These are phyloP conservation scores for Fusarium sp. DNA, from an alignment of 2,329 filamentous ascomycete genomes.

Conservation along the genomic window DNA sequence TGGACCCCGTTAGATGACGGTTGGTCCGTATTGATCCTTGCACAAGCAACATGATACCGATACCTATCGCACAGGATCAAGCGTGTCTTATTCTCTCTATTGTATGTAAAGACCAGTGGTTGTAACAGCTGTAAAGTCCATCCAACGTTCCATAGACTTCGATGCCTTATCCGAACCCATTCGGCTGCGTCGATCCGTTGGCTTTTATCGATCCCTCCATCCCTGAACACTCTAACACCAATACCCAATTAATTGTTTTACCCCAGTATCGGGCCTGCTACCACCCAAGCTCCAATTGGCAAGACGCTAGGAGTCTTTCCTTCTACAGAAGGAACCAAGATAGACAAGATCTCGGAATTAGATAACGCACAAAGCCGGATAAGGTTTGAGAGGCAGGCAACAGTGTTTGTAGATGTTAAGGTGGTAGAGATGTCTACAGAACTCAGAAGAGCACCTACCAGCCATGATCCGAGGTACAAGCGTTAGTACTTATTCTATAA, in stretches of 20 bases:
- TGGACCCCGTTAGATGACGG: slow-evolving; percentile 39
- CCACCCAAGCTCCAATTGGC: slow-evolving; percentile 8
- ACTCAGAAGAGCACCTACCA: slow-evolving; percentile 13
- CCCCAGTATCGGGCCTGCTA: slow-evolving; percentile 29
- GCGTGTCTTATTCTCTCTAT: not conserved
- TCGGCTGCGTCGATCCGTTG: slow-evolving; percentile 3
- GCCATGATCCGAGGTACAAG: slow-evolving; percentile 28
- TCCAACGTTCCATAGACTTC: not conserved
- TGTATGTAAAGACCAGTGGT: not conserved
- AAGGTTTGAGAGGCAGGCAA: not conserved
- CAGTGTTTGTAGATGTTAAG: not conserved
- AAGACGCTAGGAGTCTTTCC: slow-evolving; percentile 33
- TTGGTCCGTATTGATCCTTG: slow-evolving; percentile 33
- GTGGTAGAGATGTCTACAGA: slow-evolving; percentile 4
- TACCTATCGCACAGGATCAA: not conserved
- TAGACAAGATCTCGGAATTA: not conserved
- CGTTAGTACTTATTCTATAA: slow-evolving; percentile 1
- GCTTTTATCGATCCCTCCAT: slow-evolving; percentile 16
- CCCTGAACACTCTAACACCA: slow-evolving; percentile 11
- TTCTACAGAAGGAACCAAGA: not conserved
- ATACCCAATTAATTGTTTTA: slow-evolving; percentile 29
- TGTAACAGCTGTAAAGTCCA: slow-evolving; percentile 1
- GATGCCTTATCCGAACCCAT: slow-evolving; percentile 2
- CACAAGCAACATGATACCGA: slow-evolving; percentile 4
- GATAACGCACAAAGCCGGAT: not conserved